These are phyloP conservation scores for Xylaria multiplex DNA, from an alignment of 2,329 filamentous ascomycete species.

Conservation along the genomic window DNA sequence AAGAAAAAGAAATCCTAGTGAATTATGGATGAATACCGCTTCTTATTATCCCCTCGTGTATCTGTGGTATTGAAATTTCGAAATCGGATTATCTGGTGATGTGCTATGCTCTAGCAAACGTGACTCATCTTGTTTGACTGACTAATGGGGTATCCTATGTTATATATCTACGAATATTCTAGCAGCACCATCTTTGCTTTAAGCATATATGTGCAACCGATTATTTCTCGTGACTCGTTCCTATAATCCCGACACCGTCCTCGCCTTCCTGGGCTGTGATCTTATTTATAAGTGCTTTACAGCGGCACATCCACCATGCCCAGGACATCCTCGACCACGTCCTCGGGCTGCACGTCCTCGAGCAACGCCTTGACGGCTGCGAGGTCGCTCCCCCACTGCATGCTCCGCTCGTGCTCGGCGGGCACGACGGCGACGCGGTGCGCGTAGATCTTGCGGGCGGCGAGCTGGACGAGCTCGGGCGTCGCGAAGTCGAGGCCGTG, in stretches of 20 bases:
- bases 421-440: conserved; percentile 79
- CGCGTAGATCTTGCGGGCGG: conserved; percentile 85
- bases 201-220: neutral
- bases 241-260: neutral
- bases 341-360: conserved; percentile 68
- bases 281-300: conserved; percentile 42
- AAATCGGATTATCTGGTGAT: neutral
- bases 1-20: neutral
- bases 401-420: conserved; percentile 80
- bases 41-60: neutral
- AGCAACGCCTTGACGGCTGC: conserved; percentile 74
- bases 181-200: neutral
- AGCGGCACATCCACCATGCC: conserved; percentile 65
- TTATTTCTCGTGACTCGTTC: neutral
- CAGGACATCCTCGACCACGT: conserved; percentile 73
- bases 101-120: neutral
- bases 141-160: conserved; percentile 1
- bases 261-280: too few relatives aligned
- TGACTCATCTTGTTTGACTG: neutral
- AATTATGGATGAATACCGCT: neutral
- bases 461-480: conserved; percentile 83
- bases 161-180: neutral
- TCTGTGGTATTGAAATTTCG: neutral
- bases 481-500: conserved; percentile 84
- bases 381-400: conserved; percentile 90